phyloP scores from a whole-genome alignment of 2,329 filamentous ascomycete genomes.

The Fusarium albosuccineum region DNA sequence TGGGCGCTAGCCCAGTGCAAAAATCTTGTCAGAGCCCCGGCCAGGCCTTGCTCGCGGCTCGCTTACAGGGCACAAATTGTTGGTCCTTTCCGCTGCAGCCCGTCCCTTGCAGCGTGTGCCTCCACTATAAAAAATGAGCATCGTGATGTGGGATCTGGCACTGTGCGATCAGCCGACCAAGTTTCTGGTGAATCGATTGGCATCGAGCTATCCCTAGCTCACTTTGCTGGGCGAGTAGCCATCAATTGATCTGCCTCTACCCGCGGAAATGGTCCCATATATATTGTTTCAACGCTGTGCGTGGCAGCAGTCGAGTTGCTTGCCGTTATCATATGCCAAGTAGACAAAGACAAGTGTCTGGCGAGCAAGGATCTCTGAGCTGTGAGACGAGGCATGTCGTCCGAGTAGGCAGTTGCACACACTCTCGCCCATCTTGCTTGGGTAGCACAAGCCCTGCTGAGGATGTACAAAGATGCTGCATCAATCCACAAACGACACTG shows the following conservation, averaged over 20 bases:
- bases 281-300: constrained; percentile 5
- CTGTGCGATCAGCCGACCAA: constrained; percentile 40
- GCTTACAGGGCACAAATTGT: constrained; percentile 45
- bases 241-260: constrained; percentile 29
- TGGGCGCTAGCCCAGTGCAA: constrained; percentile 21
- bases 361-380: constrained; percentile 26
- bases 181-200: constrained; percentile 13
- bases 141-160: constrained; percentile 20
- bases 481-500: constrained; percentile 13
- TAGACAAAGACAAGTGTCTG: constrained; percentile 10
- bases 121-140: constrained; percentile 20
- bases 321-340: neutral
- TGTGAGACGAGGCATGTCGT: constrained; percentile 14
- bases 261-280: constrained; percentile 27
- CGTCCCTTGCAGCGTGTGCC: constrained; percentile 40
- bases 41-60: constrained; percentile 19
- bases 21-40: constrained; percentile 4
- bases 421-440: constrained; percentile 4
- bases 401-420: constrained; percentile 36
- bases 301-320: constrained; percentile 7
- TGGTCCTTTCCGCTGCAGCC: constrained; percentile 36
- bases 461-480: constrained; percentile 38
- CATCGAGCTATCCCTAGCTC: neutral
- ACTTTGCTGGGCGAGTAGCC: neutral
- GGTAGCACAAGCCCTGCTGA: constrained; percentile 30